Base-by-base conservation (phyloP, 2,329 filamentous ascomycete species). In the Trichoderma sp. region DNA sequence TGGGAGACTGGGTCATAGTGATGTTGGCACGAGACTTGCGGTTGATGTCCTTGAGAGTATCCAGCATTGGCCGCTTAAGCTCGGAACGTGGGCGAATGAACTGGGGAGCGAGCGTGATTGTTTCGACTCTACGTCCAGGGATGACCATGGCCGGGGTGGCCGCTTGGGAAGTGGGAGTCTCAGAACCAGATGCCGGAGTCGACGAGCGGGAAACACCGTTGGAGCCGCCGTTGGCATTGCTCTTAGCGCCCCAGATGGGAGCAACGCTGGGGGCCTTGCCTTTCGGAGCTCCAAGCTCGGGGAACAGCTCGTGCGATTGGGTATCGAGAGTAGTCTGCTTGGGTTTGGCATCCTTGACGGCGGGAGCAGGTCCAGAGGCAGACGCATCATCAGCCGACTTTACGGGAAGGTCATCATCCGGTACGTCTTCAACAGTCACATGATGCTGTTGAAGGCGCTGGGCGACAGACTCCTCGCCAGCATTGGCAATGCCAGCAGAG, bases 11-110 rank as follows among this genome's bases (percentile, higher is more conserved):
- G 68, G 87, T 87, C 84, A 94, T 90, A 72, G 91, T 90, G 72
- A 99, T 88, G 73, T 89, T 92, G 68, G 94, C 93, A 77, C 94
- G 93, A 69, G 92, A 97, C 76, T 91, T 92, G 80, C 91, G 92
- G 81, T 97, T 97, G 80, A 98, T 92, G 72, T 97, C 93, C 77
- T 92, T 92, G 76, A 97, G 83, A 71, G 95, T 90, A 72, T 98
- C 94, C 35, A 88, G 84, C 61, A 97, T 84, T 8, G 94, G 92
- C 73, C 92, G 92, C 84, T 92, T 96, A 75, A 97, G 83, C 78
- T 97, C 89, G 69, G 83, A 84, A 52, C 90, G 88, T 19, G 92
- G 90, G 56, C 92, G 86, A 77, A 98, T 87, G 77, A 95, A 90
- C 54, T 89, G 87, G 9, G 91, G 88, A 65, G 90, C 88, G 69